phyloP scores from a whole-genome alignment of 2,329 filamentous ascomycete species.

The Clonostachys rosea region DNA sequence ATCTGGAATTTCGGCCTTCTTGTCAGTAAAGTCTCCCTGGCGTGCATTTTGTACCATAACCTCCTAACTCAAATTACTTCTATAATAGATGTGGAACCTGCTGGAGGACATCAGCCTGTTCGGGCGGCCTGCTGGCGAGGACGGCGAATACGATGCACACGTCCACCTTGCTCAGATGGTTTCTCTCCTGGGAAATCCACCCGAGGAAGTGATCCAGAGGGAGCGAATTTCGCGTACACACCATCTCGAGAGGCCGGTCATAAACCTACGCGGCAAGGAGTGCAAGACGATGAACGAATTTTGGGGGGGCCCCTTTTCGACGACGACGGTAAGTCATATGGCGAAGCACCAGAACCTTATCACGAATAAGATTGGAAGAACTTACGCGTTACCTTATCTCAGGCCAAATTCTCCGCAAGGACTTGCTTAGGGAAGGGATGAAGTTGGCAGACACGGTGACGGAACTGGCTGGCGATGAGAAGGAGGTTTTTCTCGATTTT shows the following conservation, averaged over 20 bases:
- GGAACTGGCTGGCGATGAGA: constrained; percentile 10
- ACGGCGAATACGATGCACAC: constrained; percentile 13
- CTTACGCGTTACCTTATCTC: too few relatives aligned
- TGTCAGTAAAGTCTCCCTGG: constrained; percentile 1
- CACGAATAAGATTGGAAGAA: background rate
- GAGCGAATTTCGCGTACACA: constrained; percentile 8
- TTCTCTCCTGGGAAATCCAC: constrained; percentile 9
- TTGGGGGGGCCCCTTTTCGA: constrained; percentile 12
- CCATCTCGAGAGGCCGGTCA: constrained; percentile 1
- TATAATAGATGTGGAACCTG: constrained; percentile 14
- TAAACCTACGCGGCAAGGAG: background rate
- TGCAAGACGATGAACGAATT: constrained; percentile 12
- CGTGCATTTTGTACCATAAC: too few relatives aligned
- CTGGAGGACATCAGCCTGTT: constrained; percentile 11
- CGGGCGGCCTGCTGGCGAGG: constrained; percentile 6
- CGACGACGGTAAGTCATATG: constrained; percentile 3
- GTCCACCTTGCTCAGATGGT: constrained; percentile 12
- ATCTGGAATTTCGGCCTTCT: constrained; percentile 13
- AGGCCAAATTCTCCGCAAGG: constrained; percentile 6
- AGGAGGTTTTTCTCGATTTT: constrained; percentile 12
- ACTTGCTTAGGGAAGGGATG: constrained; percentile 2
- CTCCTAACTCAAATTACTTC: too few relatives aligned
- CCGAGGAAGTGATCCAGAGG: constrained; percentile 4
- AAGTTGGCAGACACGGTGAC: constrained; percentile 9
- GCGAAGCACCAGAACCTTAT: background rate